phyloP scores from a whole-genome alignment of 1,284 basidiomycete genomes.

The Cryptococcus jaspeensis region DNA sequence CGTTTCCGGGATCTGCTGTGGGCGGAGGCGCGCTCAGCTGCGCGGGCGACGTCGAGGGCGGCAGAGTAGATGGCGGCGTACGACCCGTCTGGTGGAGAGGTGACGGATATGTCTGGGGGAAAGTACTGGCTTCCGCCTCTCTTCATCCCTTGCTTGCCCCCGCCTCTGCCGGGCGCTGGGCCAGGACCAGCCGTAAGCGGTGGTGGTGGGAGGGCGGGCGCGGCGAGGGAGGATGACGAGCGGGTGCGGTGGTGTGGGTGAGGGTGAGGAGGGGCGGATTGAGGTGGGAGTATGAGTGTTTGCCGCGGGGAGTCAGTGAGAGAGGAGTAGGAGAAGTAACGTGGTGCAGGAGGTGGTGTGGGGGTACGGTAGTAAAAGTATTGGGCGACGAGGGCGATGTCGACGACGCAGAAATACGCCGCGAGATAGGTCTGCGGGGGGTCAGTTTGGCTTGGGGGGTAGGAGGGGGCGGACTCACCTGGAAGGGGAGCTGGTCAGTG shows the following conservation, averaged over 20 bases:
- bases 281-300: slow-evolving; percentile 19
- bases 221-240: slow-evolving; percentile 10
- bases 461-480: slow-evolving; percentile 58
- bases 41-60: slow-evolving; percentile 49
- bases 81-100: slow-evolving; percentile 21
- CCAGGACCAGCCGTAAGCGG: not conserved
- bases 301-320: slow-evolving; percentile 22
- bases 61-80: slow-evolving; percentile 47
- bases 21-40: slow-evolving; percentile 44
- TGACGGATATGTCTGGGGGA: slow-evolving; percentile 17
- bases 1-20: slow-evolving; percentile 14
- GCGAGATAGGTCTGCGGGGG: slow-evolving; percentile 74
- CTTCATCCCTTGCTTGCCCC: no score
- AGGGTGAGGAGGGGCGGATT: slow-evolving; percentile 12
- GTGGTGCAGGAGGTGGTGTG: slow-evolving; percentile 6
- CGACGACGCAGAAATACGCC: slow-evolving; percentile 78
- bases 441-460: not conserved
- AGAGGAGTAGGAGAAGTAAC: slow-evolving; percentile 10
- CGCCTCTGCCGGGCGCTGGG: not conserved
- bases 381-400: slow-evolving; percentile 69
- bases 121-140: slow-evolving; percentile 1
- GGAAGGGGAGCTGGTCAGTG: slow-evolving; percentile 90
- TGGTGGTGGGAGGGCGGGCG: not conserved
- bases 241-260: slow-evolving; percentile 12
- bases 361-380: slow-evolving; percentile 67